phyloP scores from a whole-genome alignment of 2,329 filamentous ascomycete species.

The Aspergillus felis region DNA sequence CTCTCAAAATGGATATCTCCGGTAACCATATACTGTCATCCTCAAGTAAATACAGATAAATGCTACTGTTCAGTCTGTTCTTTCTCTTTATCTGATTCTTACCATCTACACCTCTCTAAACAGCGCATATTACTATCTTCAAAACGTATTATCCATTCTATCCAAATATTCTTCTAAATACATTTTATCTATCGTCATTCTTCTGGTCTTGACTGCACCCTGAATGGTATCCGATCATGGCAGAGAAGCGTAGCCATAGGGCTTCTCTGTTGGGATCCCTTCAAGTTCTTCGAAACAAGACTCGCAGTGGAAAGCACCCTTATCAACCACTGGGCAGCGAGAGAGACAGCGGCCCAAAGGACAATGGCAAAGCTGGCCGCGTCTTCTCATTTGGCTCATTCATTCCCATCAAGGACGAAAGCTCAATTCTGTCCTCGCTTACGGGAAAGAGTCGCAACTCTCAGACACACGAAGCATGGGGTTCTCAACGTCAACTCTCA shows the following conservation, averaged over 20 bases:
- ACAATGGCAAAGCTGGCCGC: neutral
- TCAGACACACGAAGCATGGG: neutral
- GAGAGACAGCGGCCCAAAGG: neutral
- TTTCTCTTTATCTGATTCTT: neutral
- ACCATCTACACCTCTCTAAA: neutral
- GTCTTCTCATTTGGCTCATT: neutral
- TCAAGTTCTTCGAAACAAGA: constrained; percentile 15
- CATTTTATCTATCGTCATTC: neutral
- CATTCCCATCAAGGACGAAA: neutral
- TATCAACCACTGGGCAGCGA: neutral
- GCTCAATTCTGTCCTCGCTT: neutral
- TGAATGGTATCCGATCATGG: constrained; percentile 3
- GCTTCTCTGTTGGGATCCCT: constrained; percentile 15
- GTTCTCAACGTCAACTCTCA: neutral
- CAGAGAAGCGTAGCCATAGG: constrained; percentile 10
- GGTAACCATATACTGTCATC: neutral
- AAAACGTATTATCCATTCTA: neutral
- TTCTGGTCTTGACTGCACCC: neutral
- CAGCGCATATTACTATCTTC: neutral
- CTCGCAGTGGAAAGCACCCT: constrained; percentile 8
- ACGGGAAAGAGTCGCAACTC: neutral
- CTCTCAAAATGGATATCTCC: neutral
- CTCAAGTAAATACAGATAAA: neutral
- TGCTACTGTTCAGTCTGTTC: neutral
- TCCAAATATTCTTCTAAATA: neutral